These are phyloP conservation scores for Ogataea methanolica DNA, from an alignment of 805 yeast species.

Conservation along the genomic window DNA sequence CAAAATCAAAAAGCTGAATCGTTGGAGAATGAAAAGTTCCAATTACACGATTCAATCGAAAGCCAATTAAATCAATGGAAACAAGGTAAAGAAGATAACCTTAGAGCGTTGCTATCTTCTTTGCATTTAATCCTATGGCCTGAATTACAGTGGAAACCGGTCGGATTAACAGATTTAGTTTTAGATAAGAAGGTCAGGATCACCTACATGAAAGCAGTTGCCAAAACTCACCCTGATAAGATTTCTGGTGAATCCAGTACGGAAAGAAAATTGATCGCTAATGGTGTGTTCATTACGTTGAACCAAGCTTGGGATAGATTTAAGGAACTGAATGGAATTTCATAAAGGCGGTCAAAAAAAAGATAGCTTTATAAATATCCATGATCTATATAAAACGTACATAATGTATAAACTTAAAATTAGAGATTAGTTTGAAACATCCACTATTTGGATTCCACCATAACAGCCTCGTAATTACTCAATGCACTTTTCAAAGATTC, in stretches of 20 bases:
- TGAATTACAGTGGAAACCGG: constrained; percentile 59
- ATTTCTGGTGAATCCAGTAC: constrained; percentile 51
- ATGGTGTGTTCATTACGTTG: constrained; percentile 75
- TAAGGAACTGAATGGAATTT: constrained; percentile 47
- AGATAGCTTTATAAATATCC: constrained; percentile 2
- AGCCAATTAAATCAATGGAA: constrained; percentile 58
- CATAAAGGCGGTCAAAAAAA: not conserved
- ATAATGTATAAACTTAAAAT: no score
- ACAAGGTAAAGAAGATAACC: constrained; percentile 70
- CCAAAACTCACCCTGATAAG: constrained; percentile 83
- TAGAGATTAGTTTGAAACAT: not conserved
- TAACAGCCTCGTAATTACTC: constrained; percentile 39
- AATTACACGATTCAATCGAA: constrained; percentile 60
- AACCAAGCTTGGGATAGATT: constrained; percentile 90
- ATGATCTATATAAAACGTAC: not conserved
- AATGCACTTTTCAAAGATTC: constrained; percentile 44
- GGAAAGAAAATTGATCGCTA: constrained; percentile 80
- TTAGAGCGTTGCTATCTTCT: constrained; percentile 71
- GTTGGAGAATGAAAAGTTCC: constrained; percentile 53
- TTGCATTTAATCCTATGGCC: constrained; percentile 68
- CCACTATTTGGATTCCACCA: constrained; percentile 19
- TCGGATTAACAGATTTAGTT: constrained; percentile 70
- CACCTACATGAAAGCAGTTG: constrained; percentile 74
- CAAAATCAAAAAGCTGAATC: constrained; percentile 41
- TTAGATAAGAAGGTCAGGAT: constrained; percentile 87